A percentile compares a stretch with the other conserved stretches of the same genome.
Evolutionary conservation across 352 stramenopile genomes (phyloP).

Genomic region (Phytophthora vignae): DNA sequence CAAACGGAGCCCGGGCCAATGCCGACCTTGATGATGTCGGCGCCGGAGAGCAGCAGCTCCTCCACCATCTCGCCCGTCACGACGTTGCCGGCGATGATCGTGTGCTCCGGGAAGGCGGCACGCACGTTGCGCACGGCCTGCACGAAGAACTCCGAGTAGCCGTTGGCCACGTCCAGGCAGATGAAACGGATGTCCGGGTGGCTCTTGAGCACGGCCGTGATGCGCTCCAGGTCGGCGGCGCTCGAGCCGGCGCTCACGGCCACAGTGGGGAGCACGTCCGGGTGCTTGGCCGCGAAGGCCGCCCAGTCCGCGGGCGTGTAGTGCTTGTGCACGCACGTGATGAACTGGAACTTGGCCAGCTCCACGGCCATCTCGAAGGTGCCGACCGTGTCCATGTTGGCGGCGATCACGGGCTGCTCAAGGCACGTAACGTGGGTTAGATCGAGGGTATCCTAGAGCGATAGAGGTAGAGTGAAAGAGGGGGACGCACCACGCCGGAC

Average conservation of each 20-base stretch:
- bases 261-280: slow-evolving; percentile 72
- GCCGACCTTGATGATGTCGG: slow-evolving; percentile 95
- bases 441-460: neutral
- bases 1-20: slow-evolving; percentile 93
- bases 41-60: slow-evolving; percentile 90
- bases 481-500: slow-evolving; percentile 64
- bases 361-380: slow-evolving; percentile 91
- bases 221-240: slow-evolving; percentile 71
- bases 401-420: slow-evolving; percentile 83
- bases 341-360: slow-evolving; percentile 82
- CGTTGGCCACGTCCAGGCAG: slow-evolving; percentile 92
- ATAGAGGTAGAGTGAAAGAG: neutral
- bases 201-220: slow-evolving; percentile 66
- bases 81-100: slow-evolving; percentile 94
- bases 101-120: slow-evolving; percentile 69
- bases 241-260: slow-evolving; percentile 84
- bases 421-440: neutral
- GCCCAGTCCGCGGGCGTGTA: slow-evolving; percentile 82
- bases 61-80: slow-evolving; percentile 94
- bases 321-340: slow-evolving; percentile 94
- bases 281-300: slow-evolving; percentile 58
- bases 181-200: slow-evolving; percentile 82
- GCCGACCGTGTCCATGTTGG: slow-evolving; percentile 94
- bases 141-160: slow-evolving; percentile 90
- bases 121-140: slow-evolving; percentile 77